Evolutionary conservation across 2,329 filamentous ascomycete species (phyloP), one percentile per base, ranked within the genome.

Genomic region (Monosporascus ibericus): DNA sequence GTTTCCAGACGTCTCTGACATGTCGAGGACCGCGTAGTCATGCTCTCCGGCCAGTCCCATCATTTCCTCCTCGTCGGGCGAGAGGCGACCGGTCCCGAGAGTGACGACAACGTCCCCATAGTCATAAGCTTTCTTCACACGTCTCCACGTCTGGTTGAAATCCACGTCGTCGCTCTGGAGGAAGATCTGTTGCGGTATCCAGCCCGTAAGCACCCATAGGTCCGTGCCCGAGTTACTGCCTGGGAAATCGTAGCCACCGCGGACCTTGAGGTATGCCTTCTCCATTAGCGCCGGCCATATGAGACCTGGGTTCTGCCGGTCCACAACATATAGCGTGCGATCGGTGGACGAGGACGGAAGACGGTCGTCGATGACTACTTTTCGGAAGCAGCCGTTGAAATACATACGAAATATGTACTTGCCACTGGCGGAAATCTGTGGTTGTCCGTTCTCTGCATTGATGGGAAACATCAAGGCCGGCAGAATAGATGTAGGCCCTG

Each of bases 181-280:
- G 62, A 96, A 96, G 1, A 97, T 75, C 68, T 99, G 94, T 70
- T 99, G 92, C 0, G 94, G 94, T 48, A 99, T 91, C 94, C 94
- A 99, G 30, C 94, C 92, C 0, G 88, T 95, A 51, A 99, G 72
- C 1, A 95, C 87, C 83, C 90, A 95, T 4, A 99, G 73, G 69
- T 99, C 94, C 2, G 92, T 97, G 11, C 90, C 92, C 1, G 92
- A 97, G 68, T 97, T 97, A 64, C 94, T 97, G 7, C 94, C 94
- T 0, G 94, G 92, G 59, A 99, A 99, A 65, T 99, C 92, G 67
- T 99, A 99, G 36, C 94, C 94, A 27, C 94, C 94, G 52, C 92
- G 83, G 11, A 97, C 84, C 73, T 97, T 99, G 1, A 99, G 75
- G 61, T 99, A 99, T 0, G 94, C 94, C 66, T 99, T 99, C 67